These are phyloP conservation scores for Vigna radiata DNA, from an alignment of 306 rosid genomes.

Conservation along the genomic window DNA sequence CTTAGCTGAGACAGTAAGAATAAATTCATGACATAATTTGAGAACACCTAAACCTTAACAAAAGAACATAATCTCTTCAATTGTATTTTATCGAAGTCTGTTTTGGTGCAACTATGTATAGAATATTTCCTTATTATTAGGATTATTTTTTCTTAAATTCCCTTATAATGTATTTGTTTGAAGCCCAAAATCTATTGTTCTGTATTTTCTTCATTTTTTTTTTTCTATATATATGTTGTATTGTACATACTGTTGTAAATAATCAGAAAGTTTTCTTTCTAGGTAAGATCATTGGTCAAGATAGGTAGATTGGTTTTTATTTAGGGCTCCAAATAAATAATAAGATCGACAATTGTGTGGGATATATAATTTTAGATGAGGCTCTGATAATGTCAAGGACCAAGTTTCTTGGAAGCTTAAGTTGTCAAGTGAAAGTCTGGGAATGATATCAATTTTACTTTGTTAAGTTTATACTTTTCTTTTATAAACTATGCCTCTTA, in stretches of 20 bases:
- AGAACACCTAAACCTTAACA: constrained; percentile 33
- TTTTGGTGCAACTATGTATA: background rate
- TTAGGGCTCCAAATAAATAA: constrained; percentile 10
- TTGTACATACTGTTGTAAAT: background rate
- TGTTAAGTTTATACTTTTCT: constrained; percentile 25
- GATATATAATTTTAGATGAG: constrained; percentile 31
- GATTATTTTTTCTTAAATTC: background rate
- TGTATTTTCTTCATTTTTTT: background rate
- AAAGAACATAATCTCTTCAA: constrained; percentile 19
- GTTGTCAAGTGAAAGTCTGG: background rate
- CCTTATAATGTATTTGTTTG: background rate
- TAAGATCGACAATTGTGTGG: constrained; percentile 21
- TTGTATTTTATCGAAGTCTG: constrained; percentile 40
- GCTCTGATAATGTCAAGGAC: constrained; percentile 4
- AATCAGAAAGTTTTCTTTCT: background rate
- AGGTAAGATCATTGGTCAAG: constrained; percentile 22
- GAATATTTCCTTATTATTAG: background rate
- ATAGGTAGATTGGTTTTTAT: constrained; percentile 10
- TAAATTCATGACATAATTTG: constrained; percentile 31
- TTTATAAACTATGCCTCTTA: constrained; percentile 31
- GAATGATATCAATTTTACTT: constrained; percentile 27
- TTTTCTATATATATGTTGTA: background rate
- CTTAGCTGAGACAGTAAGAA: constrained; percentile 91
- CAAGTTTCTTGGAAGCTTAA: constrained; percentile 21
- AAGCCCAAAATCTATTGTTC: background rate